Base-by-base conservation (phyloP, 2,329 filamentous ascomycete genomes). In the Aspergillus proliferans region DNA sequence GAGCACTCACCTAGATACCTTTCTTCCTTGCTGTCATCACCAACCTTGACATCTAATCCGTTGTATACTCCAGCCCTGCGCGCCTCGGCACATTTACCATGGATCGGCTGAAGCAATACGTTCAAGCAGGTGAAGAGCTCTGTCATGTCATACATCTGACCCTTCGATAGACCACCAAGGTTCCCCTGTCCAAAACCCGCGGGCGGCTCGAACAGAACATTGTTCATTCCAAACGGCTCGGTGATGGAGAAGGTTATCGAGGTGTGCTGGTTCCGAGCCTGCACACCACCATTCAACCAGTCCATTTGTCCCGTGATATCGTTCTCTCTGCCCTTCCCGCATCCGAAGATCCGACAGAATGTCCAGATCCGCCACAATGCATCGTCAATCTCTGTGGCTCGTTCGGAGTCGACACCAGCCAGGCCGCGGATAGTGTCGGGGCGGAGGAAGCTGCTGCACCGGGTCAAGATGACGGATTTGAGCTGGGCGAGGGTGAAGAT, bases 281-380 rank as follows among this genome's bases (percentile, higher is more conserved):
- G 62, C 4, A 66, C 49, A 2, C 81, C 81, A 30, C 81, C 82
- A 50, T 76, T 77, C 9, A 85, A 67, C 82, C 82, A 85, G 57
- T 84, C 81, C 55, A 81, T 73, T 60, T 85, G 81, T 3, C 76
- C 79, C 33, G 76, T 70, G 30, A 83, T 69, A 51, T 84, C 80
- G 26, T 80, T 76, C 55, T 83, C 79, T 12, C 80, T 74, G 4
- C 73, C 74, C 55, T 81, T 83, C 0, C 74, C 73, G 45, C 72
- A 76, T 1, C 82, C 82, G 47, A 85, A 85, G 28, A 84, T 77
- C 47, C 75, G 76, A 63, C 81, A 84, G 64, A 85, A 85, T 0
- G 77, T 82, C 81, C 82, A 84, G 26, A 85, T 78, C 2, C 82
- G 77, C 80, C 81, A 85, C 43, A 85, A 74, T 0, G 82, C 81